A percentile compares a stretch with the other conserved stretches of the same genome.
phyloP scores from a whole-genome alignment of 192 early-diverging fungal species.

The Spinellus fusiger region DNA sequence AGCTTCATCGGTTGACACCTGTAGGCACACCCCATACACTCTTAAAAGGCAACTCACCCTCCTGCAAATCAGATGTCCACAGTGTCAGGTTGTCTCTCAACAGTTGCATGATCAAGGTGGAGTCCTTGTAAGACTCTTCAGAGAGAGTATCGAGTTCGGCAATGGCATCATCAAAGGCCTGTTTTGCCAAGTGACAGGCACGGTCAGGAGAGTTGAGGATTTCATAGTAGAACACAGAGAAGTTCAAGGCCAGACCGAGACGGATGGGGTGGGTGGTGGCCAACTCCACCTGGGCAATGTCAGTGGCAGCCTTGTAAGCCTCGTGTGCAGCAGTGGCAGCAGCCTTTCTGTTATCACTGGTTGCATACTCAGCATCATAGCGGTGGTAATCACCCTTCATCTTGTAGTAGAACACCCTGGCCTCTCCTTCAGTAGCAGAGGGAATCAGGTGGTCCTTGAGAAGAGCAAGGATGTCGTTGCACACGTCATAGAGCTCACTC shows the following conservation, averaged over 20 bases:
- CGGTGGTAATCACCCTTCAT: slow-evolving; percentile 99
- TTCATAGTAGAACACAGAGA: slow-evolving; percentile 98
- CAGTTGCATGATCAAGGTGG: slow-evolving; percentile 92
- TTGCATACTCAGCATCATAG: slow-evolving; percentile 95
- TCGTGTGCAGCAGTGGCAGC: slow-evolving; percentile 77
- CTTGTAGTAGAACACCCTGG: slow-evolving; percentile 99
- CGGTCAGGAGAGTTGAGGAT: slow-evolving; percentile 92
- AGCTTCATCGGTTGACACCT: background rate
- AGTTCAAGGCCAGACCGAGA: slow-evolving; percentile 95
- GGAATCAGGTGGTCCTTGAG: slow-evolving; percentile 87
- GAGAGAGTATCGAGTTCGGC: slow-evolving; percentile 87
- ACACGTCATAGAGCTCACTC: slow-evolving; percentile 86
- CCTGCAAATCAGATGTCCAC: slow-evolving; percentile 87
- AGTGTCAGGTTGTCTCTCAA: slow-evolving; percentile 90
- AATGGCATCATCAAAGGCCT: slow-evolving; percentile 92
- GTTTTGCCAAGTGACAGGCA: slow-evolving; percentile 84
- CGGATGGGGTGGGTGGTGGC: slow-evolving; percentile 94
- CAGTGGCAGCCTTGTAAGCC: slow-evolving; percentile 89
- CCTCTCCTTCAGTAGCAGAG: slow-evolving; percentile 84
- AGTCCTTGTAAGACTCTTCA: slow-evolving; percentile 95
- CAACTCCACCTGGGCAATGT: slow-evolving; percentile 82
- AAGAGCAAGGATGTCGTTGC: slow-evolving; percentile 91
- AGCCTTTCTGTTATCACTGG: slow-evolving; percentile 73
- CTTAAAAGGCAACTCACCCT: slow-evolving; percentile 16
- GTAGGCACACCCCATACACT: no score